Conservation (phyloP, 2,329 filamentous ascomycete species). For the Pleomassaria siparia region DNA sequence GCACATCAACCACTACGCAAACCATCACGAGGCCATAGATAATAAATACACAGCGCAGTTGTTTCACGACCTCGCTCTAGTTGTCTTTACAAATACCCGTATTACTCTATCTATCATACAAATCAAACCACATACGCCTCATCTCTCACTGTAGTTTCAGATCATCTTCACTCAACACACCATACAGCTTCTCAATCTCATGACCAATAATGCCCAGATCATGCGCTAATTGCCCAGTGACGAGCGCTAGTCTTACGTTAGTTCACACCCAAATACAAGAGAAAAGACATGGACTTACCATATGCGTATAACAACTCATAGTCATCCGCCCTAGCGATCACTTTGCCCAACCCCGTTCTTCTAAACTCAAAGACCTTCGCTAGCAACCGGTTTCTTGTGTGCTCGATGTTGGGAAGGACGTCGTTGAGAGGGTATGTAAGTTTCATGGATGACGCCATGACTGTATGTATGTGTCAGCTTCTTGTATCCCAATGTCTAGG, state of each 20-base stretch:
- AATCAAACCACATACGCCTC: background rate
- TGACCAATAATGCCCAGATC: slow-evolving; percentile 57
- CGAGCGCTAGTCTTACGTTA: slow-evolving; percentile 52
- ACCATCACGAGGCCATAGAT: too few relatives aligned
- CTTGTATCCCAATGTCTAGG: background rate
- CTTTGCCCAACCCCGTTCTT: slow-evolving; percentile 60
- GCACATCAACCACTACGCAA: too few relatives aligned
- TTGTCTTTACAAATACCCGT: background rate
- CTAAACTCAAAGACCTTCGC: slow-evolving; percentile 87
- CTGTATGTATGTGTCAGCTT: slow-evolving; percentile 42
- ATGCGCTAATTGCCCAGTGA: slow-evolving; percentile 61
- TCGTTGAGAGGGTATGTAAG: slow-evolving; percentile 92
- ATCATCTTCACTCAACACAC: slow-evolving; percentile 62
- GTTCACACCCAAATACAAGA: slow-evolving; percentile 8
- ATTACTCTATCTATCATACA: background rate
- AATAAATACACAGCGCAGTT: too few relatives aligned
- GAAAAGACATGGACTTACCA: slow-evolving; percentile 50
- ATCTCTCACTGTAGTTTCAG: slow-evolving; percentile 51
- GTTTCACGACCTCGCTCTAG: too few relatives aligned
- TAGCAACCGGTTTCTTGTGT: slow-evolving; percentile 78
- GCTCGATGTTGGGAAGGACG: slow-evolving; percentile 78
- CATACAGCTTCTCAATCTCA: slow-evolving; percentile 62
- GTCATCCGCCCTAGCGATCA: slow-evolving; percentile 69
- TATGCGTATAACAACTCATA: slow-evolving; percentile 94
- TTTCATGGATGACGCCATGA: slow-evolving; percentile 90